phyloP scores from a whole-genome alignment of 805 yeast species.

The Candida nitratophila region DNA sequence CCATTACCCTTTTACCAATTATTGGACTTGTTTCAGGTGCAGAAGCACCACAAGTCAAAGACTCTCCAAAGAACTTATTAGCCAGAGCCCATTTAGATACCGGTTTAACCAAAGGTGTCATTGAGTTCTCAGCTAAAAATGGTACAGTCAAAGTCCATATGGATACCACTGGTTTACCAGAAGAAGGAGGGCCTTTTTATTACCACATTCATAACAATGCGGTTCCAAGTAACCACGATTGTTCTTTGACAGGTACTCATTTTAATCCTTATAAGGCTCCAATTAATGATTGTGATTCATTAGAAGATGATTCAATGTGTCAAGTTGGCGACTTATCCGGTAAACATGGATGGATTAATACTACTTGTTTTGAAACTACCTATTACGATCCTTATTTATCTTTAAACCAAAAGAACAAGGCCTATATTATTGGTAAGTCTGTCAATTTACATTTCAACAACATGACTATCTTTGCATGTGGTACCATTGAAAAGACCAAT shows the following conservation, averaged over 20 bases:
- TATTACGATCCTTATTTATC: constrained; percentile 64
- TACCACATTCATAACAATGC: constrained; percentile 62
- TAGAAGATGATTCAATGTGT: constrained; percentile 47
- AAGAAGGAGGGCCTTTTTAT: constrained; percentile 57
- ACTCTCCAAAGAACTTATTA: constrained; percentile 42
- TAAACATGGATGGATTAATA: constrained; percentile 65
- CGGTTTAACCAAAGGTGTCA: constrained; percentile 38
- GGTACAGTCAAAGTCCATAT: constrained; percentile 60
- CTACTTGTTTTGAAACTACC: constrained; percentile 59
- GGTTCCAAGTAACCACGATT: constrained; percentile 42
- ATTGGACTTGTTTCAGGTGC: constrained; percentile 18
- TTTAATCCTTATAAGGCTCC: constrained; percentile 61
- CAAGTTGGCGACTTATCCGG: constrained; percentile 75
- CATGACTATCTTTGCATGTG: constrained; percentile 54
- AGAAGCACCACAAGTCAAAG: constrained; percentile 43
- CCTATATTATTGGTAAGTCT: constrained; percentile 55
- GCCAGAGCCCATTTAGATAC: constrained; percentile 54
- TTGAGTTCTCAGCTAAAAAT: constrained; percentile 54
- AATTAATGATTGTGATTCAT: constrained; percentile 39
- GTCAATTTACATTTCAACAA: constrained; percentile 50
- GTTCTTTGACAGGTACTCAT: constrained; percentile 50
- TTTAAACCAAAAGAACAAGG: constrained; percentile 44
- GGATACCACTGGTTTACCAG: constrained; percentile 65
- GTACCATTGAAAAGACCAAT: constrained; percentile 38
- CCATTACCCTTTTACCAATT: neutral